Conservation (phyloP, 2,329 filamentous ascomycete genomes). For the Cladosporium sp. region DNA sequence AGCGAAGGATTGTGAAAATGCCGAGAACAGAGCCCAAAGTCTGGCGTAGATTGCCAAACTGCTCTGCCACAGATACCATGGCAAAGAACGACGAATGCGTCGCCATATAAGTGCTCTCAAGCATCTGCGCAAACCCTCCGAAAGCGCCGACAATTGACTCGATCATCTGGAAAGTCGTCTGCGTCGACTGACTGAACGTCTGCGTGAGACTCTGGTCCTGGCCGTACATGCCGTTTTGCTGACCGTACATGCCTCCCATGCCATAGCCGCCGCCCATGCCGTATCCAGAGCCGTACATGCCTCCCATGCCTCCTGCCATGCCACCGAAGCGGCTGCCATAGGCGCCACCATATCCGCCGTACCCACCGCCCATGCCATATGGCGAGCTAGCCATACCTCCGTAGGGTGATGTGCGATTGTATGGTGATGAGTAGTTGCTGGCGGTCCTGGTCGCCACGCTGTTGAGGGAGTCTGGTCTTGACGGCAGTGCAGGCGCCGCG, state of each 20-base stretch:
- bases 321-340: conserved; percentile 9
- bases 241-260: conserved; percentile 37
- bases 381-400: conserved; percentile 44
- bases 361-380: conserved; percentile 45
- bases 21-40: conserved; percentile 90
- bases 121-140: conserved; percentile 96
- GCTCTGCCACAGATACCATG: conserved; percentile 97
- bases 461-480: conserved; percentile 72
- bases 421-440: conserved; percentile 64
- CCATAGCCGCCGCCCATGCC: conserved; percentile 32
- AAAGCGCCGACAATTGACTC: conserved; percentile 96
- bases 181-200: conserved; percentile 89
- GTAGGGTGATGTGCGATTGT: conserved; percentile 36
- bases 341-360: conserved; percentile 27
- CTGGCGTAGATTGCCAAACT: conserved; percentile 88
- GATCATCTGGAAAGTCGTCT: conserved; percentile 96
- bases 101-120: conserved; percentile 99
- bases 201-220: conserved; percentile 94
- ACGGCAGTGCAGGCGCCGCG: conserved; percentile 67
- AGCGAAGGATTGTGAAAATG: conserved; percentile 93
- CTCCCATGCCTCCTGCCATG: conserved; percentile 28
- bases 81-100: conserved; percentile 98
- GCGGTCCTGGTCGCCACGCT: conserved; percentile 84
- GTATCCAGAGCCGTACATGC: conserved; percentile 27
- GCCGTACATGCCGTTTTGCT: conserved; percentile 47